Conservation (phyloP, 2,329 filamentous ascomycete genomes). For the Helotiales sp. region DNA sequence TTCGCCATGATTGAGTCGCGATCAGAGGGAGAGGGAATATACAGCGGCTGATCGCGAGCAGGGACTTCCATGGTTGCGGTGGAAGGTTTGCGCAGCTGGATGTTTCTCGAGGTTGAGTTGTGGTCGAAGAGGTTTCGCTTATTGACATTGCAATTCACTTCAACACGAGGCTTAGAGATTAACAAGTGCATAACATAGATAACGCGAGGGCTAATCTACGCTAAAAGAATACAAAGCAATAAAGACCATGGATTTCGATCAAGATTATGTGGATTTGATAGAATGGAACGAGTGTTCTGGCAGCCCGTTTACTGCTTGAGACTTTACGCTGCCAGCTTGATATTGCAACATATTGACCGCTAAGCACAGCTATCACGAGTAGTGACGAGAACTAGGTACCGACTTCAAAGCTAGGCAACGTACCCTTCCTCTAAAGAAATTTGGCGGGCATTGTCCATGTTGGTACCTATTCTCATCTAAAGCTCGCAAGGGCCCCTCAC, state of each 20-base stretch:
- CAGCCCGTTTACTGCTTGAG: too few relatives aligned
- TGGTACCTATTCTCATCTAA: neutral
- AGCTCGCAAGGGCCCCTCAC: neutral
- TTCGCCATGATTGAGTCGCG: neutral
- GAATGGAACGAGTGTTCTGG: neutral
- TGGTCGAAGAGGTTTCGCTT: neutral
- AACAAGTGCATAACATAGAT: neutral
- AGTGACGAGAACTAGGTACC: neutral
- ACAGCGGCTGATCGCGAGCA: neutral
- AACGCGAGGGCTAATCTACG: neutral
- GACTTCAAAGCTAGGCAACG: neutral
- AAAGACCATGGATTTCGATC: neutral
- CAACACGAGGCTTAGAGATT: neutral
- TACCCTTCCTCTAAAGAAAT: too few relatives aligned
- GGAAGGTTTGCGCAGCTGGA: neutral
- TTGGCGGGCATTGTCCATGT: neutral
- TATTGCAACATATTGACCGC: too few relatives aligned
- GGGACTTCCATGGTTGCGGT: neutral
- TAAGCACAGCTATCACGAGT: too few relatives aligned
- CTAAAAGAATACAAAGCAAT: neutral
- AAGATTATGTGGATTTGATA: neutral
- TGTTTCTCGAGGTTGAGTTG: neutral
- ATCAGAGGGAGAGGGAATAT: neutral
- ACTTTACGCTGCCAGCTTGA: too few relatives aligned
- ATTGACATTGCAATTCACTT: neutral